phyloP scores from a whole-genome alignment of 2,329 filamentous ascomycete genomes.

The Pestalotiopsis sp. region DNA sequence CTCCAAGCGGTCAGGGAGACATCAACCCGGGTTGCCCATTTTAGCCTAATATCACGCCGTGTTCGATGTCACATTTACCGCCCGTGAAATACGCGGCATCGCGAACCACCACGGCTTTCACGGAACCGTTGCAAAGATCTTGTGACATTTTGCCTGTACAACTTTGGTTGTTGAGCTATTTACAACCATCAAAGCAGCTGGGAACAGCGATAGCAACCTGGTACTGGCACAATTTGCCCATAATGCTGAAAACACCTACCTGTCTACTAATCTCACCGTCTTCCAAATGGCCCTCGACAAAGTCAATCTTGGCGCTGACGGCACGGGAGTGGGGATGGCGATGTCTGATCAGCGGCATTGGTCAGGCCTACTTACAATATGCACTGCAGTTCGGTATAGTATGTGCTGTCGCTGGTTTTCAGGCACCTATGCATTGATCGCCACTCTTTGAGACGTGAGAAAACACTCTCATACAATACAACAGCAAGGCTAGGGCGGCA shows the following conservation, averaged over 20 bases:
- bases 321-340: not conserved
- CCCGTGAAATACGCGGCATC: not conserved
- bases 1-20: not conserved
- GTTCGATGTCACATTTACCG: not conserved
- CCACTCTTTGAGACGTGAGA: not conserved
- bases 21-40: conserved; percentile 3
- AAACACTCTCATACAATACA: too few species aligned
- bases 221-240: too few species aligned
- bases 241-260: too few species aligned
- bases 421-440: not conserved
- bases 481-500: too few species aligned
- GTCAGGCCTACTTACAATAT: not conserved
- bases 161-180: too few species aligned
- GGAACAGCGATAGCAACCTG: too few species aligned
- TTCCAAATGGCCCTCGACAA: not conserved
- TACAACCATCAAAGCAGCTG: too few species aligned
- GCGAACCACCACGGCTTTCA: not conserved
- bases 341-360: not conserved
- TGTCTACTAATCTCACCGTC: not conserved
- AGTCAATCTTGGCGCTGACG: not conserved
- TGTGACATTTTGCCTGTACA: too few species aligned
- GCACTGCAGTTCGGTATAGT: not conserved
- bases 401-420: not conserved
- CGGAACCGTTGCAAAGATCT: too few species aligned
- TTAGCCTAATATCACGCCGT: conserved; percentile 12